Conservation (phyloP, 2,329 filamentous ascomycete genomes). For the Arthrinium phaeospermum region DNA sequence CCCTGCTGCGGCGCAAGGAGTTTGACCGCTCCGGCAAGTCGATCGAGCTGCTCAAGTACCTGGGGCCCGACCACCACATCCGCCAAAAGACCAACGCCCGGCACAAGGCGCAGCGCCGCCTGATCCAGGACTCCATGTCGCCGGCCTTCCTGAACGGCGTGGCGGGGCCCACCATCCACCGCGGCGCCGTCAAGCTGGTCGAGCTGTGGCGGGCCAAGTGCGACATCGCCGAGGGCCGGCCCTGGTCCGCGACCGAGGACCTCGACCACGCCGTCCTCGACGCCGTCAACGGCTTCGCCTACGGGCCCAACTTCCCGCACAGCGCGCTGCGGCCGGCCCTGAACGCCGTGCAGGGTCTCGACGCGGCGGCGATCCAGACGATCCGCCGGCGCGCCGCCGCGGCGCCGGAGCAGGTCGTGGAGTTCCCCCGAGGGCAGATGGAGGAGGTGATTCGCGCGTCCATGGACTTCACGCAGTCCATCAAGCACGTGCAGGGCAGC, state of each 20-base stretch:
- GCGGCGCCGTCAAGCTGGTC: slow-evolving; percentile 33
- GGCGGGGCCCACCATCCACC: slow-evolving; percentile 39
- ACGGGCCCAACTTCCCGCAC: too few relatives aligned
- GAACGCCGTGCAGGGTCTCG: too few relatives aligned
- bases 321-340: too few relatives aligned
- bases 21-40: slow-evolving; percentile 39
- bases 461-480: too few relatives aligned
- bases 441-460: too few relatives aligned
- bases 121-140: slow-evolving; percentile 46
- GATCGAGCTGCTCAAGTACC: slow-evolving; percentile 27
- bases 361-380: too few relatives aligned
- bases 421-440: too few relatives aligned
- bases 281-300: neutral
- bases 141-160: slow-evolving; percentile 32
- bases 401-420: too few relatives aligned
- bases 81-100: slow-evolving; percentile 35
- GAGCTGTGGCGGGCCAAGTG: slow-evolving; percentile 41
- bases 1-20: slow-evolving; percentile 41
- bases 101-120: slow-evolving; percentile 37
- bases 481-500: too few relatives aligned
- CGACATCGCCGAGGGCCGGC: neutral
- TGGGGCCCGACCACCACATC: slow-evolving; percentile 37
- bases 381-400: too few relatives aligned
- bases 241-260: neutral
- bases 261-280: neutral